Conservation (phyloP, 2,329 filamentous ascomycete genomes). For the Cytospora paraplurivora region DNA sequence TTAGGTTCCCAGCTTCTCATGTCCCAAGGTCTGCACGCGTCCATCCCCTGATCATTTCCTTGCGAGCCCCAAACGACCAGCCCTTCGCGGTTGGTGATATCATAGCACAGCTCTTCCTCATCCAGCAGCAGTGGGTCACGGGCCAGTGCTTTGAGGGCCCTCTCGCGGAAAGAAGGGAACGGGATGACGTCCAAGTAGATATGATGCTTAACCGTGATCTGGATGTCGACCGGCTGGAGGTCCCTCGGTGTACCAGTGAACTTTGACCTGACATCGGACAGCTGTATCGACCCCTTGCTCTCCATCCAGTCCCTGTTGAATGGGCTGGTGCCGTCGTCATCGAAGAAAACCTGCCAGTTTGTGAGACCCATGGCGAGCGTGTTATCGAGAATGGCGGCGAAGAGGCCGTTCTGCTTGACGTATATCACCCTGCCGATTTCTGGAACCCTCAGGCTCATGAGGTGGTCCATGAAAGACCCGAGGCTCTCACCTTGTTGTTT, state of each 20-base stretch:
- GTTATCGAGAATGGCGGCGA: conserved; percentile 42
- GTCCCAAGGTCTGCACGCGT: conserved; percentile 47
- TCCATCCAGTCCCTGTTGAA: conserved; percentile 36
- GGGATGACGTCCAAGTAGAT: conserved; percentile 43
- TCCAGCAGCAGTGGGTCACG: conserved; percentile 37
- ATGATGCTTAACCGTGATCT: conserved; percentile 40
- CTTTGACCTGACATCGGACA: conserved; percentile 33
- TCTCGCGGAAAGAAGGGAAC: conserved; percentile 38
- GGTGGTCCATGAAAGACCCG: background rate
- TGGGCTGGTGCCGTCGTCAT: conserved; percentile 37
- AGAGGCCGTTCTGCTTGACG: conserved; percentile 35
- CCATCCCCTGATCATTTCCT: conserved; percentile 35
- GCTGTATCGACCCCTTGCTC: conserved; percentile 33
- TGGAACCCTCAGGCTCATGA: conserved; percentile 14
- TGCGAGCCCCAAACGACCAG: conserved; percentile 43
- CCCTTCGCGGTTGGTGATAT: conserved; percentile 38
- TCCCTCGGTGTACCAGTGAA: conserved; percentile 35
- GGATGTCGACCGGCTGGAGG: conserved; percentile 38
- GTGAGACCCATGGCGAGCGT: conserved; percentile 39
- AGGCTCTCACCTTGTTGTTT: conserved; percentile 10
- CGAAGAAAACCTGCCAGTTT: conserved; percentile 33
- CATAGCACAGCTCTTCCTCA: conserved; percentile 41
- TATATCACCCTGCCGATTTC: conserved; percentile 20
- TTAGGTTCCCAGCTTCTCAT: conserved; percentile 48
- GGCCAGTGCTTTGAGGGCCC: conserved; percentile 34